phyloP scores from a whole-genome alignment of 1,284 basidiomycete genomes.

The Apiotrichum sp. region DNA sequence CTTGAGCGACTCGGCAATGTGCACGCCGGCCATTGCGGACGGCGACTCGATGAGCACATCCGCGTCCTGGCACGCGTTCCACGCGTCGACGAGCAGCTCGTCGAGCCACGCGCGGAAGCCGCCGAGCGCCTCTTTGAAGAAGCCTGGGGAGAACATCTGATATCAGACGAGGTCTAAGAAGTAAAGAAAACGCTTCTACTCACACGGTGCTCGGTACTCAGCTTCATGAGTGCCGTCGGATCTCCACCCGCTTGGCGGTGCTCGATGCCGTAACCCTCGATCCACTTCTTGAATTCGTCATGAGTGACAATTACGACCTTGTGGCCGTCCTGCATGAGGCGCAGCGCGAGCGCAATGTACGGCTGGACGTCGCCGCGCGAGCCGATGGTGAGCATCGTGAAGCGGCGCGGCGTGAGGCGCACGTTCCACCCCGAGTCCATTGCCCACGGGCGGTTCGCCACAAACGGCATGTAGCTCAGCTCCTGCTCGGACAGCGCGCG shows the following conservation, averaged over 20 bases:
- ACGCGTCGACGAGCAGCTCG: slow-evolving; percentile 62
- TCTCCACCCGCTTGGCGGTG: slow-evolving; percentile 70
- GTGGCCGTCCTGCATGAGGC: slow-evolving; percentile 55
- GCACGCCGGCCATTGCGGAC: slow-evolving; percentile 71
- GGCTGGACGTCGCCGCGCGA: slow-evolving; percentile 52
- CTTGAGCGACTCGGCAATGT: slow-evolving; percentile 70
- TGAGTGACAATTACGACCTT: slow-evolving; percentile 56
- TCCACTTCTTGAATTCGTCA: slow-evolving; percentile 58
- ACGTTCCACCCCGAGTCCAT: slow-evolving; percentile 7
- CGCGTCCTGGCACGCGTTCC: slow-evolving; percentile 64
- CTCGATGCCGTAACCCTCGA: slow-evolving; percentile 60
- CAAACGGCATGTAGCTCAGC: slow-evolving; percentile 38
- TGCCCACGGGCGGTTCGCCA: slow-evolving; percentile 37
- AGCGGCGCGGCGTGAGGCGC: slow-evolving; percentile 36
- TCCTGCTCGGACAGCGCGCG: slow-evolving; percentile 31
- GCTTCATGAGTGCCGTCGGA: slow-evolving; percentile 60
- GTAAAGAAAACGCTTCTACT: background rate
- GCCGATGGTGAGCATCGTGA: slow-evolving; percentile 49
- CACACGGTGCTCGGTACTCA: slow-evolving; percentile 52
- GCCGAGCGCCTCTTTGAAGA: slow-evolving; percentile 64
- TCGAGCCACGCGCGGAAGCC: slow-evolving; percentile 71
- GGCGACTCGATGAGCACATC: slow-evolving; percentile 63
- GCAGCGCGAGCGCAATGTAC: slow-evolving; percentile 48
- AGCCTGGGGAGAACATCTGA: slow-evolving; percentile 71
- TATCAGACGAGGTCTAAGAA: too few species aligned